Evolutionary conservation across 768 basidiomycete species (phyloP).

Genomic region (Suillus variegatus): DNA sequence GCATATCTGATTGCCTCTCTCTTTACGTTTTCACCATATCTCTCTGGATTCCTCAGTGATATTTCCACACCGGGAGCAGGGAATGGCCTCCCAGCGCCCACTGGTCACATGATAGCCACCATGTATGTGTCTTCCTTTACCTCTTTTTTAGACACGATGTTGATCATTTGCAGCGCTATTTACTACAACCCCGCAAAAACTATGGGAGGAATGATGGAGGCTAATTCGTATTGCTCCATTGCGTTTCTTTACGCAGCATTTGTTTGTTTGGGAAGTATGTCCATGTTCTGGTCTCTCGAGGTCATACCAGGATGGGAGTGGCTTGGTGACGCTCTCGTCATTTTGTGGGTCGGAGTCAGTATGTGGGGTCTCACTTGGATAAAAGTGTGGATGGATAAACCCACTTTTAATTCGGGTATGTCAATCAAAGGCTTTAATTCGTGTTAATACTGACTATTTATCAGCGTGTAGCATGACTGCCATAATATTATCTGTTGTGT

Average conservation of each 20-base stretch:
- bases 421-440: neutral
- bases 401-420: slow-evolving; percentile 85
- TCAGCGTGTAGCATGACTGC: slow-evolving; percentile 83
- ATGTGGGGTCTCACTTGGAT: slow-evolving; percentile 86
- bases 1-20: slow-evolving; percentile 89
- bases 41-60: slow-evolving; percentile 71
- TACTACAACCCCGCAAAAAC: slow-evolving; percentile 97
- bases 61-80: slow-evolving; percentile 52
- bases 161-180: slow-evolving; percentile 51
- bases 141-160: neutral
- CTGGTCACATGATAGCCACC: slow-evolving; percentile 91
- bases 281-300: slow-evolving; percentile 80
- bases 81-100: slow-evolving; percentile 59
- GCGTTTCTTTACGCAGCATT: slow-evolving; percentile 70
- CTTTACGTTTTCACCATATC: slow-evolving; percentile 84
- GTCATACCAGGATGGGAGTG: slow-evolving; percentile 67
- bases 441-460: slow-evolving; percentile 2
- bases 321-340: slow-evolving; percentile 71
- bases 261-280: slow-evolving; percentile 75
- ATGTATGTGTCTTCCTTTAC: slow-evolving; percentile 55
- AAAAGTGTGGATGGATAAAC: slow-evolving; percentile 89
- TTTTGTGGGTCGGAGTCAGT: slow-evolving; percentile 82
- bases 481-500: slow-evolving; percentile 86
- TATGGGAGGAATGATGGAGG: slow-evolving; percentile 89
- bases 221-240: slow-evolving; percentile 76